Evolutionary conservation across 352 stramenopile species (phyloP).

Genomic region (Elongisporangium anandrum): DNA sequence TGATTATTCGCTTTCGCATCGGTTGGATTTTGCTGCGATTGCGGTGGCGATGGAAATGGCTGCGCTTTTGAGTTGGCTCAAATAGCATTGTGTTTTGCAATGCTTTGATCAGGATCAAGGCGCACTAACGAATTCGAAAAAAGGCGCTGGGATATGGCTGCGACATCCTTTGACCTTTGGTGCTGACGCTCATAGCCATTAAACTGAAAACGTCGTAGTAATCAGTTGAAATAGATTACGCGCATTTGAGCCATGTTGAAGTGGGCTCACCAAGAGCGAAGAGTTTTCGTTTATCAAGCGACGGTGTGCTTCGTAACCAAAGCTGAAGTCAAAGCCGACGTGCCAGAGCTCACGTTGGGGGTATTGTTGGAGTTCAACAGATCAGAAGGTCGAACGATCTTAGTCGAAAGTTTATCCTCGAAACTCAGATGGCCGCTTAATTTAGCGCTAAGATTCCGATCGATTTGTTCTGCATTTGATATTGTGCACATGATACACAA

Average conservation of each 20-base stretch:
- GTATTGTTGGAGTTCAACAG: neutral
- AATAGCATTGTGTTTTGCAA: too few species aligned
- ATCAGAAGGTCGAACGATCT: neutral
- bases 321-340: neutral
- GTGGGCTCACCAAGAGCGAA: neutral
- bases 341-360: neutral
- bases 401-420: neutral
- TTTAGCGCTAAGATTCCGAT: neutral
- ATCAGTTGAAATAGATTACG: neutral
- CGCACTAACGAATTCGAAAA: too few species aligned
- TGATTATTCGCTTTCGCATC: too few species aligned
- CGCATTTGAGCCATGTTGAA: neutral
- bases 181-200: neutral
- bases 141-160: neutral
- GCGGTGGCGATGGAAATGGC: too few species aligned
- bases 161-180: neutral
- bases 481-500: neutral
- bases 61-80: too few species aligned
- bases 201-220: neutral
- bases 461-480: neutral
- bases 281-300: neutral
- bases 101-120: too few species aligned
- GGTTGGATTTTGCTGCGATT: too few species aligned
- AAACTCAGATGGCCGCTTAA: neutral
- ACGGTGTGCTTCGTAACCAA: neutral